Evolutionary conservation across 805 yeast genomes (phyloP).

Genomic region (Wickerhamiella alocasiicola): DNA sequence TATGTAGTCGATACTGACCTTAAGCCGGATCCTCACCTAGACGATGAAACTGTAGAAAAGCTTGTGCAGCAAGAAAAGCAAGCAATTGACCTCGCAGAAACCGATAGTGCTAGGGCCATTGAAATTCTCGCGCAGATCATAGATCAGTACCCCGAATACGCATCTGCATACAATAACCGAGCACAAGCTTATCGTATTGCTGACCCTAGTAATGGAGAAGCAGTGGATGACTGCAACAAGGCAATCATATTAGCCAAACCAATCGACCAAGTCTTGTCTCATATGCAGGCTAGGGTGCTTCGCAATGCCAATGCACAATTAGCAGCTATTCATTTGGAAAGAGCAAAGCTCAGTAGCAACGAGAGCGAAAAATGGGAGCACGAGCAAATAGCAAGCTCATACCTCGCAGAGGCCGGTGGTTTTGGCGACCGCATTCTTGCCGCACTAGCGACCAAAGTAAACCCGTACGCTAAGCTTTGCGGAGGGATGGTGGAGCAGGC

Average conservation of each 20-base stretch:
- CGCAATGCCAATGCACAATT: slow-evolving; percentile 26
- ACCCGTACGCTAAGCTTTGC: slow-evolving; percentile 29
- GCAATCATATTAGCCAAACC: slow-evolving; percentile 25
- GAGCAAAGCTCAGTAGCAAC: slow-evolving; percentile 12
- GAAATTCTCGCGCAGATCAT: slow-evolving; percentile 20
- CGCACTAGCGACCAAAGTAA: slow-evolving; percentile 21
- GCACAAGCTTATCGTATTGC: slow-evolving; percentile 21
- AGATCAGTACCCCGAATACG: slow-evolving; percentile 22
- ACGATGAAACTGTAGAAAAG: neutral
- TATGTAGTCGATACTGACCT: slow-evolving; percentile 6
- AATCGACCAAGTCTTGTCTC: slow-evolving; percentile 17
- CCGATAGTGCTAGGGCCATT: too few relatives aligned
- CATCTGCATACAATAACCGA: slow-evolving; percentile 28
- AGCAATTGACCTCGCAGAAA: slow-evolving; percentile 19
- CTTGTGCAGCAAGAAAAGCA: slow-evolving; percentile 20
- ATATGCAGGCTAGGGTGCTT: slow-evolving; percentile 25
- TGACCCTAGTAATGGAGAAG: slow-evolving; percentile 2
- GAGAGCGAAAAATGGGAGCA: slow-evolving; percentile 20
- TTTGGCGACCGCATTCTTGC: slow-evolving; percentile 25
- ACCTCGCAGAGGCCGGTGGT: slow-evolving; percentile 22
- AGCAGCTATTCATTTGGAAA: slow-evolving; percentile 22
- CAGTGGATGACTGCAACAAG: slow-evolving; percentile 18
- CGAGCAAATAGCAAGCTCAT: slow-evolving; percentile 23
- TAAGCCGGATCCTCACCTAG: slow-evolving; percentile 8
- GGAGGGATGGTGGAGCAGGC: slow-evolving; percentile 24